Base-by-base conservation (phyloP, 305 asterid genomes). In the Lippia alba region DNA sequence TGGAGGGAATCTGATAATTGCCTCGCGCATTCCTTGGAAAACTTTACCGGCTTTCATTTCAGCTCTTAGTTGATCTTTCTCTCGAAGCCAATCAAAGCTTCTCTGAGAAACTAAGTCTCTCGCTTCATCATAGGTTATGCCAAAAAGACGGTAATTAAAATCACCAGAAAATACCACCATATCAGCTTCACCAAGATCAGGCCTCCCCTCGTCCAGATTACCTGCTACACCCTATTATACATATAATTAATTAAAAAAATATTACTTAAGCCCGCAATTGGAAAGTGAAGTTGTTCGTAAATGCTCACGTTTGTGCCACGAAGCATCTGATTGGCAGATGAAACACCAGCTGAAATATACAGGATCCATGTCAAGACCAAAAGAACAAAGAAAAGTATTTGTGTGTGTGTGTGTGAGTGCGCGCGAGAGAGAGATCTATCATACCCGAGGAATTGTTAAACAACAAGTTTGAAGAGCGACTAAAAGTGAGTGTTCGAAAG, bases 61-160 rank as follows among this genome's bases (percentile, higher is more conserved):
- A 57, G 86, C 90, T 75, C 91, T 85, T 30, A 91, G 80, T 72
- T 91, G 99, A 80, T 91, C 99, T 74, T 79, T 94, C 81, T 94
- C 97, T 8, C 97, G 89, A 59, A 94, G 97, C 99, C 99, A 94
- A 72, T 91, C 99, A 53, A 94, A 91, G 85, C 91, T 82, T 82
- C 97, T 81, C 74, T 94, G 96, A 14, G 97, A 94, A 20, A 94
- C 95, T 45, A 94, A 88, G 78, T 94, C 96, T 77, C 99, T 85
- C 36, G 97, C 92, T 78, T 94, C 97, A 54, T 91, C 99, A 53
- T 91, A 94, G 5, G 96, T 78, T 75, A 94, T 91, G 56, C 97
- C 99, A 65, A 91, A 91, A 50, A 94, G 89, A 57, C 99, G 93
- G 79, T 94, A 94, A 66, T 94, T 91, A 57, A 91, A 94, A 81